Evolutionary conservation across 2,329 filamentous ascomycete species (phyloP).

Genomic region (Cercospora beticola): DNA sequence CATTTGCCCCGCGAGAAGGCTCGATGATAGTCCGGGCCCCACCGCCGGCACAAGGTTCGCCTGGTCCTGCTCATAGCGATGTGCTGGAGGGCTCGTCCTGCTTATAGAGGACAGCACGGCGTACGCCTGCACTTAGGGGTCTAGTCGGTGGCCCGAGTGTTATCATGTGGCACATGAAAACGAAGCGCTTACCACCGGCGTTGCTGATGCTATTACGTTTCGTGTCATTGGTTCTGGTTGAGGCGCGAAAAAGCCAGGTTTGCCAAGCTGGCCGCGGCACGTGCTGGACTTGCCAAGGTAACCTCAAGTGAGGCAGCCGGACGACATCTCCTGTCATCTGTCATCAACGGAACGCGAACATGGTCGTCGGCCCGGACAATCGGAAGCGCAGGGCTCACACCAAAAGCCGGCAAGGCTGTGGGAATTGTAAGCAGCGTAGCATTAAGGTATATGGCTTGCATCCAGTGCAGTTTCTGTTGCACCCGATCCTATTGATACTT

Average conservation of each 20-base stretch:
- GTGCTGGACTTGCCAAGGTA: not conserved
- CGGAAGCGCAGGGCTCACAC: conserved; percentile 43
- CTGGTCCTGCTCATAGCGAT: conserved; percentile 14
- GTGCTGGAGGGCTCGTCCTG: conserved; percentile 3
- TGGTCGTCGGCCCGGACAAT: conserved; percentile 13
- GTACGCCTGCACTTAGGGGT: conserved; percentile 12
- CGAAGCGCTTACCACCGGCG: conserved; percentile 10
- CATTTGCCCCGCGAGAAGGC: conserved; percentile 1
- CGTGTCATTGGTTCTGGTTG: not conserved
- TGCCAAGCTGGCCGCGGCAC: not conserved
- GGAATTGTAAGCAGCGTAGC: conserved; percentile 57
- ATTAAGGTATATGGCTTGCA: conserved; percentile 47
- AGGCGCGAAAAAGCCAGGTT: not conserved
- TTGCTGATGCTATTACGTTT: conserved; percentile 15
- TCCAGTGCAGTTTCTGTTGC: not conserved
- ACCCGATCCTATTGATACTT: conserved; percentile 1
- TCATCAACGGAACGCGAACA: conserved; percentile 5
- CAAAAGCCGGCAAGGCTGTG: conserved; percentile 56
- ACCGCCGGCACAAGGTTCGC: conserved; percentile 9
- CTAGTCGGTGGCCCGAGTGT: not conserved
- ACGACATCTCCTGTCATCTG: not conserved
- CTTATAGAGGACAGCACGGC: conserved; percentile 6
- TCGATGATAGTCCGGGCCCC: conserved; percentile 3
- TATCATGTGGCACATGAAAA: conserved; percentile 11
- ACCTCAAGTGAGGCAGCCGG: not conserved